Evolutionary conservation across 345 rosid species (phyloP).

Genomic region (Moricandia arvensis): DNA sequence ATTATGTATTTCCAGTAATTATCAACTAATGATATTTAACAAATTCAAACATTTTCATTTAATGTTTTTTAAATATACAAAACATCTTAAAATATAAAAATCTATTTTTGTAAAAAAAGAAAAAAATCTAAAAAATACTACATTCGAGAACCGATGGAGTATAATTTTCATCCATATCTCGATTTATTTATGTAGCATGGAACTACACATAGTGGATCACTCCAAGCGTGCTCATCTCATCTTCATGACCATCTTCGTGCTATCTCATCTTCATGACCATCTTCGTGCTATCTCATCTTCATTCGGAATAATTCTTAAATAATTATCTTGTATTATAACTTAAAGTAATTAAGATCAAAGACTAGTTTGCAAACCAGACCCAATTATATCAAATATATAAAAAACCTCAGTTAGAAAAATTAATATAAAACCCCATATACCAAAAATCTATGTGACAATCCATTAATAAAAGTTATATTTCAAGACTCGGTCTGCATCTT

Average conservation of each 20-base stretch:
- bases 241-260: constrained; percentile 18
- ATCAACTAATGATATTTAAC: no score
- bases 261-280: constrained; percentile 6
- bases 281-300: constrained; percentile 4
- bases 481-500: neutral
- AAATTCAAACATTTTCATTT: no score
- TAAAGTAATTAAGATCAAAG: neutral
- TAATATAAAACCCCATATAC: no score
- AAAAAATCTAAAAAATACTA: no score
- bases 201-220: constrained; percentile 20
- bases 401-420: no score
- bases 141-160: neutral
- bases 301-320: neutral
- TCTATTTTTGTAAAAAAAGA: no score
- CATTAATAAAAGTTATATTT: neutral
- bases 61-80: no score
- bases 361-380: neutral
- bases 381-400: neutral
- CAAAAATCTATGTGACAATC: no score
- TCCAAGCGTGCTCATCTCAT: constrained; percentile 23
- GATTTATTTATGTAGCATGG: constrained; percentile 8
- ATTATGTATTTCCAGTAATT: no score
- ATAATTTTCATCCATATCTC: constrained; percentile 11
- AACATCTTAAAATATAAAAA: no score
- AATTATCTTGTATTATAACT: neutral